Conservation (phyloP, 2,329 filamentous ascomycete genomes). For the Colletotrichum musicola region DNA sequence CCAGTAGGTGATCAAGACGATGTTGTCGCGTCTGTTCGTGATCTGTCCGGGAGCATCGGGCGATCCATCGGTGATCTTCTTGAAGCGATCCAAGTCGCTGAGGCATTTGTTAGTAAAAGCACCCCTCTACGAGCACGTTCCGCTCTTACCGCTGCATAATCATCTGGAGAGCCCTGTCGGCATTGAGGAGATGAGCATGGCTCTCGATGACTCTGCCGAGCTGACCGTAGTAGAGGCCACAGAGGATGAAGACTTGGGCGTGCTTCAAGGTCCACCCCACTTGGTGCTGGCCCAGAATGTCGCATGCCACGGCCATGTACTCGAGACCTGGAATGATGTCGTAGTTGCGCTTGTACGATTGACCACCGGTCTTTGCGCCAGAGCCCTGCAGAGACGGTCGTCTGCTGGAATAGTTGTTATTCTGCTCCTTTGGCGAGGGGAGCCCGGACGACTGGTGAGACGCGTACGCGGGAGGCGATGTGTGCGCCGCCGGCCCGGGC, state of each 20-base stretch:
- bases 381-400: conserved; percentile 64
- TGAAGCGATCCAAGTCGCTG: conserved; percentile 64
- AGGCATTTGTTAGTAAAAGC: background rate
- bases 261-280: conserved; percentile 85
- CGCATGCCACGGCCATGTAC: conserved; percentile 88
- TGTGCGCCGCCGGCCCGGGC: conserved; percentile 56
- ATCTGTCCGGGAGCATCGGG: conserved; percentile 52
- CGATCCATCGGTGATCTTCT: conserved; percentile 47
- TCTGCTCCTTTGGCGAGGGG: conserved; percentile 66
- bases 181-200: conserved; percentile 71
- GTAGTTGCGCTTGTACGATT: conserved; percentile 69
- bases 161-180: conserved; percentile 72
- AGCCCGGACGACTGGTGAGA: conserved; percentile 63
- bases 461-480: conserved; percentile 62
- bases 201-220: conserved; percentile 89
- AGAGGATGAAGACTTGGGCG: conserved; percentile 86
- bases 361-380: conserved; percentile 22
- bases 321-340: conserved; percentile 90
- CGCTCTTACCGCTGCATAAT: conserved; percentile 79
- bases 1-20: conserved; percentile 86
- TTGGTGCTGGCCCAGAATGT: conserved; percentile 85
- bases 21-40: conserved; percentile 67
- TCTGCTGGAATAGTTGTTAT: conserved; percentile 58
- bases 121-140: too few relatives aligned
- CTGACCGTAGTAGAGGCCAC: conserved; percentile 90